Percentiles rank a stretch among this genome's conserved stretches.
Conservation (phyloP, 257 asterid genomes). For the Solanum sitiens region DNA sequence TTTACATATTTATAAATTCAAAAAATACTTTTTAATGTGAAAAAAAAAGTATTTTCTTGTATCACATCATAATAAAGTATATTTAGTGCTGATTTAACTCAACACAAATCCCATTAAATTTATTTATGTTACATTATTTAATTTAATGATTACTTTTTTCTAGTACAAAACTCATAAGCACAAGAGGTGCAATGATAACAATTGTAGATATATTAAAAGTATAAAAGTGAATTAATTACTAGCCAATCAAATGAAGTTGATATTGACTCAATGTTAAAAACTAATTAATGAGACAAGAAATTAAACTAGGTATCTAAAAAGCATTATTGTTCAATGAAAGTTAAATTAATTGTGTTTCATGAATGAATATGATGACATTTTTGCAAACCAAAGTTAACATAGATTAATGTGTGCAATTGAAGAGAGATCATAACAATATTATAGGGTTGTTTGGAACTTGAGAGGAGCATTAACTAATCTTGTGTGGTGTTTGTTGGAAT, state of each 20-base stretch:
- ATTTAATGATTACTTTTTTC: neutral
- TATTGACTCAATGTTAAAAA: neutral
- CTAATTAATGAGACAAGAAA: neutral
- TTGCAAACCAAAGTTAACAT: slow-evolving; percentile 30
- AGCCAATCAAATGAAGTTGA: slow-evolving; percentile 15
- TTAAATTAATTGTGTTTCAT: slow-evolving; percentile 23
- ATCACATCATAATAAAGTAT: neutral
- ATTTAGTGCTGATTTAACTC: neutral
- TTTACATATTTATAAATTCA: neutral
- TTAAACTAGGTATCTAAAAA: neutral
- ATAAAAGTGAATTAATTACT: slow-evolving; percentile 9
- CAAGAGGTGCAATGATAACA: neutral
- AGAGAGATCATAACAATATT: slow-evolving; percentile 75
- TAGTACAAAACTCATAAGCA: neutral
- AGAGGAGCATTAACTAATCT: neutral
- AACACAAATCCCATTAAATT: neutral
- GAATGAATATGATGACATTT: slow-evolving; percentile 16
- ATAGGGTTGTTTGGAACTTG: slow-evolving; percentile 54
- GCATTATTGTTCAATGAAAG: slow-evolving; percentile 5
- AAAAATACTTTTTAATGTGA: neutral
- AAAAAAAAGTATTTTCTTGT: no score
- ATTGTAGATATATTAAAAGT: neutral
- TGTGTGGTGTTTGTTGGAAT: slow-evolving; percentile 55
- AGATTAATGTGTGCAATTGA: slow-evolving; percentile 71
- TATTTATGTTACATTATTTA: neutral